These are phyloP conservation scores for Dalbergia cochinchinensis DNA, from an alignment of 306 rosid genomes.

Conservation along the genomic window DNA sequence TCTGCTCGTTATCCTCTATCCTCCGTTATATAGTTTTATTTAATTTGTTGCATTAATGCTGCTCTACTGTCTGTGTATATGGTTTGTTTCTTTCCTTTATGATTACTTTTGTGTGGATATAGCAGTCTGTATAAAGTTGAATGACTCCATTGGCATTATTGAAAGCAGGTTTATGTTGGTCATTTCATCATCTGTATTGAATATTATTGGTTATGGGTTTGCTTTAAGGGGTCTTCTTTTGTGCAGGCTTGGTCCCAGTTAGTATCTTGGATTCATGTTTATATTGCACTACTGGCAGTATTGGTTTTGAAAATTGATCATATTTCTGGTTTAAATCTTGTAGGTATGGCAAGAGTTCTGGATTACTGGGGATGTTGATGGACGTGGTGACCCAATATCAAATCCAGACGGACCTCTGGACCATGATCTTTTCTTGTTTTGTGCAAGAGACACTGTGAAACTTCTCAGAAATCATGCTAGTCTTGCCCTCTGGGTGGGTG, in stretches of 20 bases:
- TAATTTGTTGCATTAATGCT: not conserved
- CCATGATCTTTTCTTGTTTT: constrained; percentile 91
- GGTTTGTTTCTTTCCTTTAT: constrained; percentile 13
- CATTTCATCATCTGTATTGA: constrained; percentile 8
- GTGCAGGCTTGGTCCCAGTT: constrained; percentile 19
- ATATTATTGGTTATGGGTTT: not conserved
- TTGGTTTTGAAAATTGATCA: constrained; percentile 41
- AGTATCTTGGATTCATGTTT: constrained; percentile 1
- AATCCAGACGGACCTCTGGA: constrained; percentile 91
- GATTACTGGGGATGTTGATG: constrained; percentile 97
- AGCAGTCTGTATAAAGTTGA: constrained; percentile 19
- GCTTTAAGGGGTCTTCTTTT: constrained; percentile 9
- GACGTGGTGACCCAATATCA: constrained; percentile 85
- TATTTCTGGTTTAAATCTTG: constrained; percentile 43
- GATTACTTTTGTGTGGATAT: constrained; percentile 15
- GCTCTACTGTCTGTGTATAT: constrained; percentile 6
- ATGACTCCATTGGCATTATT: constrained; percentile 1
- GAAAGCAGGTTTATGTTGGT: not conserved
- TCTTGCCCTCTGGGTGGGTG: constrained; percentile 98
- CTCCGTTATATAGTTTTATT: not conserved
- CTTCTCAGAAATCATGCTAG: constrained; percentile 95
- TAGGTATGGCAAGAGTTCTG: constrained; percentile 99
- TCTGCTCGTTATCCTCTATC: not conserved
- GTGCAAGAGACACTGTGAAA: constrained; percentile 94
- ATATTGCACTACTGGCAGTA: constrained; percentile 7